These are phyloP conservation scores for Zizania palustris DNA, from an alignment of 202 grass and related monocot genomes.

Conservation along the genomic window DNA sequence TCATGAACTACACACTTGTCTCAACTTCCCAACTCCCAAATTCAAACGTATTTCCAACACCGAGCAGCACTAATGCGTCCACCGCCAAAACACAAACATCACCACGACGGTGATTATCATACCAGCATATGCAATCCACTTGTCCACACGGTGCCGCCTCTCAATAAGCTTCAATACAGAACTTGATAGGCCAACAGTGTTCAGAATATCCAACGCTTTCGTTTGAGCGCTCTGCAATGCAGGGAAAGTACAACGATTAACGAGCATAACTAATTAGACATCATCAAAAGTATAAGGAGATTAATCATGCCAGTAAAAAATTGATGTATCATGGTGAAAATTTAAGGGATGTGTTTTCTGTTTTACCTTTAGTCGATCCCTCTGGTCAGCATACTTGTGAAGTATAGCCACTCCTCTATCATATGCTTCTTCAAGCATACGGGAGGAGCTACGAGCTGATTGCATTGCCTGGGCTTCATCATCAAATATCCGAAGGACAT, in stretches of 20 bases:
- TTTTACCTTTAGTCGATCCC: slow-evolving; percentile 85
- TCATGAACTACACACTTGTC: neutral
- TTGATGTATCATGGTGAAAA: neutral
- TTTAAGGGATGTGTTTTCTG: neutral
- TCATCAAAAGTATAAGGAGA: slow-evolving; percentile 6
- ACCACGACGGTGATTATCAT: slow-evolving; percentile 70
- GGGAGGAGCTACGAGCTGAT: slow-evolving; percentile 76
- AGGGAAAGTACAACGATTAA: slow-evolving; percentile 28
- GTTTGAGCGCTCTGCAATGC: slow-evolving; percentile 81
- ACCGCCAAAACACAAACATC: slow-evolving; percentile 77
- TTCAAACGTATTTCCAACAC: neutral
- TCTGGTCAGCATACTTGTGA: slow-evolving; percentile 85
- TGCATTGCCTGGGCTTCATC: slow-evolving; percentile 91
- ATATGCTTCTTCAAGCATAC: slow-evolving; percentile 86
- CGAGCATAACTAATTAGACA: neutral
- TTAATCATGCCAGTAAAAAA: neutral
- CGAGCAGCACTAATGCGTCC: slow-evolving; percentile 57
- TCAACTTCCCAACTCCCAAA: slow-evolving; percentile 11
- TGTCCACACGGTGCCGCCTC: slow-evolving; percentile 81
- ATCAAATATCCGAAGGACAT: slow-evolving; percentile 89
- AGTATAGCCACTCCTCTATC: slow-evolving; percentile 85
- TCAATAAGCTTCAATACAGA: slow-evolving; percentile 92
- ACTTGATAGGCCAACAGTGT: slow-evolving; percentile 89
- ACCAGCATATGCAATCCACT: slow-evolving; percentile 87
- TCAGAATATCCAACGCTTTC: slow-evolving; percentile 94